Evolutionary conservation across 2,329 filamentous ascomycete species (phyloP).

Genomic region (Sclerotinia sclerotiorum): DNA sequence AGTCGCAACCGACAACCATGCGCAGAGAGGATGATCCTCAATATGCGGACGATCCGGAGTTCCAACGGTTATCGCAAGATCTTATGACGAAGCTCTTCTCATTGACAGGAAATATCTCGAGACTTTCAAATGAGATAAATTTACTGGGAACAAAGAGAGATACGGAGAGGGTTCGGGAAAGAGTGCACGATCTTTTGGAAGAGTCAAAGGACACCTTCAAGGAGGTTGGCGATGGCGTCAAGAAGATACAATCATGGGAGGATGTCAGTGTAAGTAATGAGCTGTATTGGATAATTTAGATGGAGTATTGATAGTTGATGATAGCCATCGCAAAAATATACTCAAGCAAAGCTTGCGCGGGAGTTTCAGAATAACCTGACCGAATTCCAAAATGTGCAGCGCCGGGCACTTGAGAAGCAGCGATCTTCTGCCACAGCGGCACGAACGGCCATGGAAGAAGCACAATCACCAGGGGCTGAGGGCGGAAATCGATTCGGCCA

Average conservation of each 20-base stretch:
- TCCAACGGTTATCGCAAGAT: conserved; percentile 76
- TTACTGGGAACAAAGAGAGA: conserved; percentile 88
- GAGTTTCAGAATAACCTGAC: conserved; percentile 87
- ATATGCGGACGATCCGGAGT: conserved; percentile 91
- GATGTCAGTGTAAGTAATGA: conserved; percentile 67
- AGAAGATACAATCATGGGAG: conserved; percentile 85
- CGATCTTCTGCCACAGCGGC: conserved; percentile 81
- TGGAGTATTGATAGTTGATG: conserved; percentile 22
- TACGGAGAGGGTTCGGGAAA: conserved; percentile 84
- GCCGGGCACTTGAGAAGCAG: conserved; percentile 87
- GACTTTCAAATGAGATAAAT: conserved; percentile 78
- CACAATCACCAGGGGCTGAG: conserved; percentile 44
- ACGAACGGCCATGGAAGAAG: conserved; percentile 72
- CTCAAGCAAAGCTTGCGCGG: conserved; percentile 88
- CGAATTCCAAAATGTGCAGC: conserved; percentile 92
- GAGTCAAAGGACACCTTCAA: conserved; percentile 86
- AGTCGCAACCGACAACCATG: conserved; percentile 72
- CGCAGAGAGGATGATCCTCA: conserved; percentile 67
- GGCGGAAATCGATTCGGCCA: conserved; percentile 45
- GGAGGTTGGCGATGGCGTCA: conserved; percentile 88
- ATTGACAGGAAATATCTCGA: conserved; percentile 82
- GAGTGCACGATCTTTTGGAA: conserved; percentile 83
- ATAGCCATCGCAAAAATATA: conserved; percentile 92
- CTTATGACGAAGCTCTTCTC: conserved; percentile 88
- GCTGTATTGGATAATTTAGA: conserved; percentile 26